Evolutionary conservation across 257 asterid species (phyloP), one percentile per base, ranked within the genome.

Genomic region (Salvia hispanica): DNA sequence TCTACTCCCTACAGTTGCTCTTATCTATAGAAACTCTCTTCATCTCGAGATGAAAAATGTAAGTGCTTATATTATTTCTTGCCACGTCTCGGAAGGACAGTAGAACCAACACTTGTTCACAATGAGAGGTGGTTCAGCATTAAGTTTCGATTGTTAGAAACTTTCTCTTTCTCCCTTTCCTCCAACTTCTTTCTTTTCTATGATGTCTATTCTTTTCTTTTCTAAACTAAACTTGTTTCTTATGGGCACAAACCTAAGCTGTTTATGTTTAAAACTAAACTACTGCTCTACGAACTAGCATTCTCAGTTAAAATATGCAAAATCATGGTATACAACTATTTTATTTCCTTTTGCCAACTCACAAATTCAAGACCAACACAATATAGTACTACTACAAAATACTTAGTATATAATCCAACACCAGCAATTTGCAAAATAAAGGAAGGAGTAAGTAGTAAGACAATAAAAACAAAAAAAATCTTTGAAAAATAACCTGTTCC

Each of bases 401-500:
- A 15, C 59, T 15, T 8, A 18, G 21, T 18, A 18, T 18, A 44
- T 45, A 50, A 67, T 18, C 55, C 54, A 54, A 53, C 16, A 9
- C 14, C 21, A 18, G 21, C 13, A 52, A 11, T 18, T 58, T 37
- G 62, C 62, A 5, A 40, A 44, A 46, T 12, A 33, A 54, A 61
- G 54, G 18, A 52, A 31, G 3, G 7, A 31, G 34, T 10, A 28
- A 53, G 8, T 14, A 2, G 62, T 40, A 25, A 25, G 3, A 25
- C 31, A 25, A 67, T 34, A 18, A 45, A 55, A 1, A 9, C 25
- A 31, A 36, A 1, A 64, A 64, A 43, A 7, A 0, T 9, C 36
- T 25, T 36, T 36, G 21, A 44, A 74, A 67, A 57, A 5, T 16
- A 64, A 89, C 98, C 95, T 91, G 98, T 66, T 91, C 98, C 65